Conservation (phyloP, 2,329 filamentous ascomycete genomes). For the Aphanoascus verrucosus region DNA sequence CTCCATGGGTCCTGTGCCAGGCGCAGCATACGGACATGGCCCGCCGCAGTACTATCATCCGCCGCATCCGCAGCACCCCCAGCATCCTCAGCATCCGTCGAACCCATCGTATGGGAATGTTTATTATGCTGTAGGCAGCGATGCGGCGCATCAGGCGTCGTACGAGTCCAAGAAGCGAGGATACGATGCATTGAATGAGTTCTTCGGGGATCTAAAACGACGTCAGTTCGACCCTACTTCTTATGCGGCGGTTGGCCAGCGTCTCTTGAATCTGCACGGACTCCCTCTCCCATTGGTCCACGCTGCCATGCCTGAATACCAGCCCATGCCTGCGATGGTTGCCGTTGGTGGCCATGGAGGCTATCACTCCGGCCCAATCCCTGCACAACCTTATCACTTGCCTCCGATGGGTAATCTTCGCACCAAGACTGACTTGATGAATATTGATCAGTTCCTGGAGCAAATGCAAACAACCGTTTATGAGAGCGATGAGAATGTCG, state of each 20-base stretch:
- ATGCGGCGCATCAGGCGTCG: slow-evolving; percentile 51
- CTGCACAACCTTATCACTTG: slow-evolving; percentile 71
- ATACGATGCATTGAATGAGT: slow-evolving; percentile 84
- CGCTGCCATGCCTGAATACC: slow-evolving; percentile 44
- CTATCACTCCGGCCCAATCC: slow-evolving; percentile 47
- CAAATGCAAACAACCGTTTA: slow-evolving; percentile 95
- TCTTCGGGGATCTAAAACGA: slow-evolving; percentile 87
- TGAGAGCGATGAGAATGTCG: slow-evolving; percentile 75
- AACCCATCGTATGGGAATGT: slow-evolving; percentile 57
- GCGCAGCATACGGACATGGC: slow-evolving; percentile 33
- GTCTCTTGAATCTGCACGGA: slow-evolving; percentile 69
- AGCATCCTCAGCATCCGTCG: slow-evolving; percentile 44
- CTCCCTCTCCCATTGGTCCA: slow-evolving; percentile 53
- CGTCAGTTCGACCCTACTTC: slow-evolving; percentile 78
- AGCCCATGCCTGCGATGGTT: slow-evolving; percentile 43
- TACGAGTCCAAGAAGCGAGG: slow-evolving; percentile 71
- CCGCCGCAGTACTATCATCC: slow-evolving; percentile 40
- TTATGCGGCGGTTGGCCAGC: slow-evolving; percentile 85
- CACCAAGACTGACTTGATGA: slow-evolving; percentile 85
- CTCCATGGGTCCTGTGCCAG: slow-evolving; percentile 40
- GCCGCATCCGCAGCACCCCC: slow-evolving; percentile 44
- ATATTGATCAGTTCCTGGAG: slow-evolving; percentile 89
- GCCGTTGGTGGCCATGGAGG: slow-evolving; percentile 44
- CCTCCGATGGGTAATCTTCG: slow-evolving; percentile 78
- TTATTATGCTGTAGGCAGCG: slow-evolving; percentile 66